Evolutionary conservation across 148 eudicot species (phyloP), one percentile per base, ranked within the genome.

Genomic region (Cornus florida): DNA sequence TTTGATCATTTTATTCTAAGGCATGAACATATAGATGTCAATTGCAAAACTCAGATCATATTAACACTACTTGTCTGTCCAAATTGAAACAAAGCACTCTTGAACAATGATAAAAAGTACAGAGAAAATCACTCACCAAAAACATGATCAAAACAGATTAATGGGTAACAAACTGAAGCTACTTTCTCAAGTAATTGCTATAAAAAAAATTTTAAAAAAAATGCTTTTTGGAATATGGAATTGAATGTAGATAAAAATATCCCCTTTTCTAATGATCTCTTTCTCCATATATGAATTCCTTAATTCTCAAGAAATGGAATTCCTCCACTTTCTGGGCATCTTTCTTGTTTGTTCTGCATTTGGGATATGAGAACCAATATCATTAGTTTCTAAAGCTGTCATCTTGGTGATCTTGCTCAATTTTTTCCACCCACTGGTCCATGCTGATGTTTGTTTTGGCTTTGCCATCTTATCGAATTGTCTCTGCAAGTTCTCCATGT

Each of bases 341-440:
- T 92, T 95, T 59, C 75, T 83, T 32, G 76, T 62, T 78, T 86
- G 91, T 12, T 85, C 89, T 22, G 76, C 81, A 69, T 75, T 84
- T 11, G 86, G 86, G 24, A 78, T 78, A 59, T 89, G 91, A 41
- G 90, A 71, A 0, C 92, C 92, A 17, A 39, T 78, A 23, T 87
- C 90, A 31, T 83, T 83, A 1, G 75, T 80, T 56, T 95, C 97
- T 9, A 82, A 5, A 65, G 80, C 71, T 43, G 72, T 89, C 86
- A 83, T 92, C 87, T 92, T 95, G 0, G 92, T 82, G 13, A 95
- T 84, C 84, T 87, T 92, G 76, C 97, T 86, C 23, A 95, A 83
- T 80, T 93, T 95, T 80, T 95, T 95, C 99, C 99, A 95, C 38
- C 99, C 97, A 53, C 91, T 87, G 64, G 80, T 82, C 99, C 95